phyloP scores from a whole-genome alignment of 805 yeast genomes.

The Kluyveromyces dobzhanskii region DNA sequence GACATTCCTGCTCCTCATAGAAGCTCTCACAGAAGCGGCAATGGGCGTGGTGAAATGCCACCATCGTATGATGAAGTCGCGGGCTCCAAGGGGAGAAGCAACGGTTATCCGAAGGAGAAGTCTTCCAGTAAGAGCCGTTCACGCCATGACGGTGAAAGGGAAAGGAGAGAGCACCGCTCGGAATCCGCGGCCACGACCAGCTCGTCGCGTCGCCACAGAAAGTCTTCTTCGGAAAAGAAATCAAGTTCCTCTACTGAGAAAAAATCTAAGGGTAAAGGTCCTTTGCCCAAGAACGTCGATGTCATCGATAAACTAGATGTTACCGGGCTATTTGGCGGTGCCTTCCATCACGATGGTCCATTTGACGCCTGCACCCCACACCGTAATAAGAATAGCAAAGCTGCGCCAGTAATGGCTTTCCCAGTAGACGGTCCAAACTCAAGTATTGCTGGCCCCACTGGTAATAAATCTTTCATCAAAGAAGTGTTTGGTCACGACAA shows the following conservation, averaged over 20 bases:
- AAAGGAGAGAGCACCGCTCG: constrained; percentile 9
- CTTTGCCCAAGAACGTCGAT: constrained; percentile 67
- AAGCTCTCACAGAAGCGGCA: neutral
- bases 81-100: constrained; percentile 34
- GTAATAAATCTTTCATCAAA: constrained; percentile 58
- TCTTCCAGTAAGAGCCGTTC: constrained; percentile 11
- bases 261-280: constrained; percentile 34
- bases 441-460: constrained; percentile 63
- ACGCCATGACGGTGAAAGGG: constrained; percentile 16
- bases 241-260: constrained; percentile 17
- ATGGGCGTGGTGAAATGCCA: constrained; percentile 32
- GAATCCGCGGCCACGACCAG: constrained; percentile 4
- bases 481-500: constrained; percentile 64
- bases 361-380: constrained; percentile 98
- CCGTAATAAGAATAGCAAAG: constrained; percentile 66
- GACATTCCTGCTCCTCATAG: constrained; percentile 6
- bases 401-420: constrained; percentile 92
- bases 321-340: constrained; percentile 87
- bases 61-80: constrained; percentile 69
- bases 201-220: constrained; percentile 13
- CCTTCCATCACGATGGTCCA: constrained; percentile 98
- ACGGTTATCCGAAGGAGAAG: constrained; percentile 51
- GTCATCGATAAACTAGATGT: constrained; percentile 94
- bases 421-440: constrained; percentile 94
- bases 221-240: constrained; percentile 14